Conservation (phyloP, 2,329 filamentous ascomycete genomes). For the Didymellaceae sp. region DNA sequence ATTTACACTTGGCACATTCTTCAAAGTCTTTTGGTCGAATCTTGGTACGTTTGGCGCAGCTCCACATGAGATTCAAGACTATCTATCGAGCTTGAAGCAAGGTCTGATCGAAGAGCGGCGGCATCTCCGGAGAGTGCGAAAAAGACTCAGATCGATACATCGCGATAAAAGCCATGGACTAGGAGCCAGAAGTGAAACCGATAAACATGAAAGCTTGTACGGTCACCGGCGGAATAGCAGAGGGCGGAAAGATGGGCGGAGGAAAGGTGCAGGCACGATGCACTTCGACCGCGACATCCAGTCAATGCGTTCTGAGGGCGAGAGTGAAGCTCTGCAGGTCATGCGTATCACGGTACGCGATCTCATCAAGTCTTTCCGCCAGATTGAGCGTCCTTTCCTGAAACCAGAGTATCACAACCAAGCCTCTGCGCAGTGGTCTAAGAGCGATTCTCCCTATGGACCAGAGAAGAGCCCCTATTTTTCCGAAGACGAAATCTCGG, state of each 20-base stretch:
- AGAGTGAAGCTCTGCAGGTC: slow-evolving; percentile 45
- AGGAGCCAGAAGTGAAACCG: slow-evolving; percentile 10
- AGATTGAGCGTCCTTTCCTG: slow-evolving; percentile 50
- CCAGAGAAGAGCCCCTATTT: slow-evolving; percentile 15
- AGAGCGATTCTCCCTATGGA: slow-evolving; percentile 4
- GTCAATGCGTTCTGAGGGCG: slow-evolving; percentile 30
- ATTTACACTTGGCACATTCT: slow-evolving; percentile 53
- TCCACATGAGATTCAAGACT: slow-evolving; percentile 48
- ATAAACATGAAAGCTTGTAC: slow-evolving; percentile 19
- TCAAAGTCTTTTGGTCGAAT: slow-evolving; percentile 52
- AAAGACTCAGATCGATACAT: slow-evolving; percentile 21
- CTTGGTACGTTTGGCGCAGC: slow-evolving; percentile 48
- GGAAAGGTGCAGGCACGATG: slow-evolving; percentile 9
- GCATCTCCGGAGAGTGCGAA: slow-evolving; percentile 40
- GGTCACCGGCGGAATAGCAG: slow-evolving; percentile 8
- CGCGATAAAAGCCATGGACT: slow-evolving; percentile 21
- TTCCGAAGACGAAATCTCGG: slow-evolving; percentile 32
- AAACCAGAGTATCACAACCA: slow-evolving; percentile 36
- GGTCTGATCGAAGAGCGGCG: slow-evolving; percentile 51
- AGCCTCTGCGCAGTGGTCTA: slow-evolving; percentile 23
- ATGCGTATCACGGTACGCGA: slow-evolving; percentile 46
- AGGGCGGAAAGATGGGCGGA: slow-evolving; percentile 10
- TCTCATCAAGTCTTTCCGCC: slow-evolving; percentile 47
- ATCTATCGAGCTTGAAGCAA: slow-evolving; percentile 50
- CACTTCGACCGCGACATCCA: slow-evolving; percentile 33